phyloP scores from a whole-genome alignment of 164 flowering plant species.

The Umbilicus rupestris region DNA sequence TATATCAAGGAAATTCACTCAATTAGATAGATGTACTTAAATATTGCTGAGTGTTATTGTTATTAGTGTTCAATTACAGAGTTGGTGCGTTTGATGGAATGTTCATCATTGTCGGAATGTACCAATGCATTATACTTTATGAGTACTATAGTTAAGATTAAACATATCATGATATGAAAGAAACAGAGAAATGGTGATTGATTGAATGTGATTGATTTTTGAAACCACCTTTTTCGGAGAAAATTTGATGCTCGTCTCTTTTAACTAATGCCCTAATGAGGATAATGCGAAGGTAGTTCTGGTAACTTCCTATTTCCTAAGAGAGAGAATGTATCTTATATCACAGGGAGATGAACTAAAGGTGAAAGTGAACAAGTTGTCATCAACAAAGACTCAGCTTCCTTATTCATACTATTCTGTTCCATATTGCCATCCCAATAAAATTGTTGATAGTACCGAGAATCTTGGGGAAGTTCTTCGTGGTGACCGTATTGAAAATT shows the following conservation, averaged over 20 bases:
- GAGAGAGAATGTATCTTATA: neutral
- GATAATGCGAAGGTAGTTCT: neutral
- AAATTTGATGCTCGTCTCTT: neutral
- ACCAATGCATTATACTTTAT: neutral
- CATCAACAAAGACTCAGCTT: constrained; percentile 11
- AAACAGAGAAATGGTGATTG: neutral
- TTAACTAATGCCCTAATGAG: neutral
- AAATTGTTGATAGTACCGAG: constrained; percentile 10
- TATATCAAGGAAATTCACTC: neutral
- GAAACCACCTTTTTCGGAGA: neutral
- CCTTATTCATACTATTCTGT: constrained; percentile 10
- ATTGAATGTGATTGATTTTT: neutral
- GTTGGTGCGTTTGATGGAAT: neutral
- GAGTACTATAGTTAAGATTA: neutral
- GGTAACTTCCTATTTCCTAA: neutral
- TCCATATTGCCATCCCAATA: constrained; percentile 5
- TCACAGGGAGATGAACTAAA: constrained; percentile 6
- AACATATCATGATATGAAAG: neutral
- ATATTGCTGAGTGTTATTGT: neutral
- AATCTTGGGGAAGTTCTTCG: constrained; percentile 11
- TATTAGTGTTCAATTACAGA: neutral
- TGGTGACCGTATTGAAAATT: constrained; percentile 10
- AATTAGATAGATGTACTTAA: neutral
- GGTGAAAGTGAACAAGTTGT: constrained; percentile 10
- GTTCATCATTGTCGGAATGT: neutral